Evolutionary conservation across 2,329 filamentous ascomycete species (phyloP).

Genomic region (Fusarium heterosporum): DNA sequence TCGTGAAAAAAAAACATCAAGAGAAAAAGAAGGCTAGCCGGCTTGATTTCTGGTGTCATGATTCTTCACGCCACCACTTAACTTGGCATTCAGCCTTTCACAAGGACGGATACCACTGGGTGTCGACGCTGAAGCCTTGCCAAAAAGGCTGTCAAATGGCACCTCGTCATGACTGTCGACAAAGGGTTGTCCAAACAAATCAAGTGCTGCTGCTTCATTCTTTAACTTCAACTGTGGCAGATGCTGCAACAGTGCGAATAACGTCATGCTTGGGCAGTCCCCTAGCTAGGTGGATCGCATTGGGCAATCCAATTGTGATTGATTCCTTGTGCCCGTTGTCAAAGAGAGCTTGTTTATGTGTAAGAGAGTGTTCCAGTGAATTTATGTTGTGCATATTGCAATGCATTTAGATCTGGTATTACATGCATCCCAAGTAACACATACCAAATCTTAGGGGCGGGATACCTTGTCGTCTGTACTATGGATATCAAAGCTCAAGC

Average conservation of each 20-base stretch:
- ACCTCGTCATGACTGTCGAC: constrained; percentile 12
- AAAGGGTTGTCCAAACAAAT: constrained; percentile 13
- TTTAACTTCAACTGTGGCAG: constrained; percentile 23
- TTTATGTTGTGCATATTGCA: constrained; percentile 46
- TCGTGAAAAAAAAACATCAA: constrained; percentile 7
- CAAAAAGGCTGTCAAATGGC: constrained; percentile 20
- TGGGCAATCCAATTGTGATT: constrained; percentile 20
- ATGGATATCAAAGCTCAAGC: constrained; percentile 7
- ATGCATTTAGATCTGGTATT: constrained; percentile 40
- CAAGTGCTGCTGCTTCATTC: constrained; percentile 11
- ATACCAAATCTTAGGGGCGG: constrained; percentile 12
- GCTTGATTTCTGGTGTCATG: constrained; percentile 1
- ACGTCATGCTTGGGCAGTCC: constrained; percentile 14
- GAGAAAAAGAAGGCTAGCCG: constrained; percentile 16
- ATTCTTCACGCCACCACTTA: constrained; percentile 25
- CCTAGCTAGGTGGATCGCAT: constrained; percentile 27
- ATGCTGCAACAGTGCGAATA: constrained; percentile 41
- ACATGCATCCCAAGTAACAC: constrained; percentile 28
- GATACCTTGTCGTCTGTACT: background rate
- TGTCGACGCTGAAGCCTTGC: background rate
- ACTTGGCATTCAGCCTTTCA: constrained; percentile 17
- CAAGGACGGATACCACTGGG: constrained; percentile 17
- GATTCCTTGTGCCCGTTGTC: constrained; percentile 15
- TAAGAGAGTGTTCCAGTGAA: constrained; percentile 23
- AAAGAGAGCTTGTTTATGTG: constrained; percentile 21